Percentiles rank a stretch among this genome's conserved stretches.
Conservation (phyloP, 371 early-diverging fungal species). For the Mortierella sp. region DNA sequence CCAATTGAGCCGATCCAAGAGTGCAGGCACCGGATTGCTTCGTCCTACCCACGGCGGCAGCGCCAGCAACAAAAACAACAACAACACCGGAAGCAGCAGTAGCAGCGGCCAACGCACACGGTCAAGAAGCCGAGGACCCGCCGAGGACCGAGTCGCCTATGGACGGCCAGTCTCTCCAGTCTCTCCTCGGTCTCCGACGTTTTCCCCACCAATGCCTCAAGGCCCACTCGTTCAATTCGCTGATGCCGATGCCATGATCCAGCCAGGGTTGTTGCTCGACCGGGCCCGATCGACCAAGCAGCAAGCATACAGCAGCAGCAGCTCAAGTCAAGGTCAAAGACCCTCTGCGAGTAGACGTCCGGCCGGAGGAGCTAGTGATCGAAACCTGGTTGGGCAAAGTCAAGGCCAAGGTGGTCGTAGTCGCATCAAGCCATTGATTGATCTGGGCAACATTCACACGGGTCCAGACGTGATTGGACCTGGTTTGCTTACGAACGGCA, state of each 20-base stretch:
- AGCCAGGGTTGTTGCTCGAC: conserved; percentile 43
- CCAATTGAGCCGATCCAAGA: conserved; percentile 29
- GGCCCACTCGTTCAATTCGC: conserved; percentile 47
- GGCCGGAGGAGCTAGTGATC: conserved; percentile 3
- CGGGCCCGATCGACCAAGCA: conserved; percentile 31
- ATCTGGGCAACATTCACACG: conserved; percentile 39
- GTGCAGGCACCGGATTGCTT: conserved; percentile 37
- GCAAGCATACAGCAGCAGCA: conserved; percentile 9
- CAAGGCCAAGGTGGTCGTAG: conserved; percentile 14
- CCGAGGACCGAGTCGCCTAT: conserved; percentile 22
- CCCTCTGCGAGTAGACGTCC: conserved; percentile 1
- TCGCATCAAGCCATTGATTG: conserved; percentile 38
- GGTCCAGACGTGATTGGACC: conserved; percentile 35
- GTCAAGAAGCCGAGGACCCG: conserved; percentile 33
- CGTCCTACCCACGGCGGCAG: conserved; percentile 21
- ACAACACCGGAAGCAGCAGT: background rate
- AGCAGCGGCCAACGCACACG: conserved; percentile 12
- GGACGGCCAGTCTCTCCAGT: conserved; percentile 14
- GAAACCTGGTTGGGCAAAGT: no score
- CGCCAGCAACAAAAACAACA: background rate
- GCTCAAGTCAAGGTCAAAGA: background rate
- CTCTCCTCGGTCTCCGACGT: conserved; percentile 22
- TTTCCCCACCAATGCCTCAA: conserved; percentile 21
- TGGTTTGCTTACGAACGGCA: conserved; percentile 26
- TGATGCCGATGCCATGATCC: conserved; percentile 44